Evolutionary conservation across 148 eudicot genomes (phyloP).

Genomic region (Nepenthes mirabilis): DNA sequence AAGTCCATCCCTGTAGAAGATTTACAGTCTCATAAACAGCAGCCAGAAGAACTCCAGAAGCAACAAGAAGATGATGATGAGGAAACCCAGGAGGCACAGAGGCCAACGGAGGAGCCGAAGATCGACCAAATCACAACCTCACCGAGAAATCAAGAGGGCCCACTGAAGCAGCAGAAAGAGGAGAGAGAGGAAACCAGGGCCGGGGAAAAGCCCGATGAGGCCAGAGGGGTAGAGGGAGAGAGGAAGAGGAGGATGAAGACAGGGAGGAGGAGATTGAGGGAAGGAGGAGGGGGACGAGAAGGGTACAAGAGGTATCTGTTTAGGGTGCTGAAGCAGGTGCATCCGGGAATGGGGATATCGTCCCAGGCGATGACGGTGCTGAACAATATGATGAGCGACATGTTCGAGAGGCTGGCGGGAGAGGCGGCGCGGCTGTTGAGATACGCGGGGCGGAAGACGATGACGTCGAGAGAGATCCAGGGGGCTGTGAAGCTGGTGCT

Average conservation of each 20-base stretch:
- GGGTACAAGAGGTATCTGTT: conserved; percentile 53
- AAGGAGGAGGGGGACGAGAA: conserved; percentile 16
- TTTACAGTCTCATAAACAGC: not conserved
- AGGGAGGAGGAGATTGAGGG: conserved; percentile 7
- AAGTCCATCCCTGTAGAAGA: no score
- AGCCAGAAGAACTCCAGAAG: not conserved
- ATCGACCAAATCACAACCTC: conserved; percentile 14
- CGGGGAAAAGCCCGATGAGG: not conserved
- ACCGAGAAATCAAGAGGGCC: conserved; percentile 18
- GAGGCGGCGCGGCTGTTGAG: conserved; percentile 33
- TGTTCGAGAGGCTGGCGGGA: conserved; percentile 62
- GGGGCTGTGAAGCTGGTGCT: conserved; percentile 66
- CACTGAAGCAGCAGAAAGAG: conserved; percentile 7
- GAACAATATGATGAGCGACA: conserved; percentile 57
- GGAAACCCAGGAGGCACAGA: conserved; percentile 20
- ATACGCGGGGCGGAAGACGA: conserved; percentile 21
- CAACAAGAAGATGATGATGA: not conserved
- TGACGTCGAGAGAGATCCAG: conserved; percentile 68
- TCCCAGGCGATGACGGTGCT: conserved; percentile 61
- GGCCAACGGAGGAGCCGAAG: conserved; percentile 11
- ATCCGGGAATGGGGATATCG: conserved; percentile 61
- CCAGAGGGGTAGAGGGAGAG: not conserved
- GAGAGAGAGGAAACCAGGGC: not conserved
- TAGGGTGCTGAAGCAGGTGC: conserved; percentile 72
- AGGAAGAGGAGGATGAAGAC: conserved; percentile 4